Base-by-base conservation (phyloP, 352 stramenopile genomes). In the Phytopythium boreale region DNA sequence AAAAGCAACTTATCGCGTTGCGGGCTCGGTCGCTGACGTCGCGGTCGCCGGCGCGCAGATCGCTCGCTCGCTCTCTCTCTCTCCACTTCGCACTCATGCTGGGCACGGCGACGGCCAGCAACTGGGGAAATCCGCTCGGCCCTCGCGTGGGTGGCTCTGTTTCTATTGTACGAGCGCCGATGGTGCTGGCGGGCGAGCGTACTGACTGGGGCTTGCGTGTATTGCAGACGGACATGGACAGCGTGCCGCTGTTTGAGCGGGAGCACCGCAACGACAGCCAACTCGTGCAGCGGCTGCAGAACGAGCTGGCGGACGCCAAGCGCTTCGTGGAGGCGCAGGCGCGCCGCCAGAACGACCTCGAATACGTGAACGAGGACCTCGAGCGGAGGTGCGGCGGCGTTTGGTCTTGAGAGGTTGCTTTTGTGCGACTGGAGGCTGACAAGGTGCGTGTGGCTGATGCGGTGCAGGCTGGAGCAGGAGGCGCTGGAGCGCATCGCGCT, bases 321-420 rank as follows among this genome's bases (percentile, higher is more conserved):
- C 85, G 84, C 62, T 90, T 93, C 61, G 71, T 93, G 36, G 87
- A 93, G 64, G 84, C 82, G 50, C 87, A 95, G 67, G 85, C 84
- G 47, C 66, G 84, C 12, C 83, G 85, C 51, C 87, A 93, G 68
- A 93, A 93, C 64, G 87, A 95, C 60, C 72, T 95, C 37, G 87
- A 93, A 61, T 93, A 93, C 56, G 85, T 95, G 61, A 93, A 93
- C 61, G 87, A 95, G 61, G 87, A 95, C 58, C 73, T 95, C 41
- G 87, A 95, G 62, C 82, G 85, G 17, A 76, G 87, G 70, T 83
- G 56, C 52, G 43, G 17, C 9, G 29, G 29, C 29, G 29, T 34
- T 34, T 34, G 29, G 7, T 34, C 36, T n/a, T n/a, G n/a, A n/a
- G n/a, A n/a, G n/a, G n/a, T n/a, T n/a, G n/a, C n/a, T n/a, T n/a